Conservation (phyloP, 2,329 filamentous ascomycete genomes). For the Colletotrichum sp. region DNA sequence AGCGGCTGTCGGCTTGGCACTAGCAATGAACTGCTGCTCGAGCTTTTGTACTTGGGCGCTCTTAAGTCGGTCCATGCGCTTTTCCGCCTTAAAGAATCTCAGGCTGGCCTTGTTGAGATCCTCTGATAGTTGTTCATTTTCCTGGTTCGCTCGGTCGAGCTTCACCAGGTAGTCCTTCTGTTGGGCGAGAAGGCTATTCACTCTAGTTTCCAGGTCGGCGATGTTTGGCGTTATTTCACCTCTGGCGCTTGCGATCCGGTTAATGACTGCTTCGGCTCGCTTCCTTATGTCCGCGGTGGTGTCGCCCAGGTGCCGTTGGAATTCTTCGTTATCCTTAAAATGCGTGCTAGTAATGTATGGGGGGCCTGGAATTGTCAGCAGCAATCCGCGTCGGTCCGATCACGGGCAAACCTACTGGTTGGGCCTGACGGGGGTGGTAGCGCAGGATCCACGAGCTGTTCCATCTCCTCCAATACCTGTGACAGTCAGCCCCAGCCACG, state of each 20-base stretch:
- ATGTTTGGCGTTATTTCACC: constrained; percentile 70
- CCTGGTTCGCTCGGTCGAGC: constrained; percentile 74
- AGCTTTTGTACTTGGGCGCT: constrained; percentile 91
- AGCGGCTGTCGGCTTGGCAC: constrained; percentile 55
- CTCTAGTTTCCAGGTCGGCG: constrained; percentile 73
- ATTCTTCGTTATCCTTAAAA: constrained; percentile 71
- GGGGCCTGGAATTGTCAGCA: constrained; percentile 46
- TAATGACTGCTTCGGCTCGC: constrained; percentile 74
- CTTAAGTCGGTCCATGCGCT: constrained; percentile 88
- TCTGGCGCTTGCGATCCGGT: constrained; percentile 54
- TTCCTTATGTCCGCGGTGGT: constrained; percentile 79
- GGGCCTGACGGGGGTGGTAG: constrained; percentile 37
- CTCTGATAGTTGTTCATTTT: constrained; percentile 86
- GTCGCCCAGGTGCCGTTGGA: constrained; percentile 80
- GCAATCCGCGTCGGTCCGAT: constrained; percentile 12
- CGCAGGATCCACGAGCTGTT: constrained; percentile 59
- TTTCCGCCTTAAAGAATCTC: constrained; percentile 93
- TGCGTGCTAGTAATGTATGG: constrained; percentile 63
- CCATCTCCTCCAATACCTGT: constrained; percentile 69
- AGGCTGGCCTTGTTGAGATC: constrained; percentile 88
- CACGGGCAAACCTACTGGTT: constrained; percentile 3
- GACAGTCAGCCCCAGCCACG: constrained; percentile 27
- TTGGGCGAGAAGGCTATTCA: constrained; percentile 76
- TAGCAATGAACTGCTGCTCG: constrained; percentile 85
- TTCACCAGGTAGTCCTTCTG: constrained; percentile 84